Evolutionary conservation across 164 flowering plant genomes (phyloP).

Genomic region (Paratinospora sagittata): DNA sequence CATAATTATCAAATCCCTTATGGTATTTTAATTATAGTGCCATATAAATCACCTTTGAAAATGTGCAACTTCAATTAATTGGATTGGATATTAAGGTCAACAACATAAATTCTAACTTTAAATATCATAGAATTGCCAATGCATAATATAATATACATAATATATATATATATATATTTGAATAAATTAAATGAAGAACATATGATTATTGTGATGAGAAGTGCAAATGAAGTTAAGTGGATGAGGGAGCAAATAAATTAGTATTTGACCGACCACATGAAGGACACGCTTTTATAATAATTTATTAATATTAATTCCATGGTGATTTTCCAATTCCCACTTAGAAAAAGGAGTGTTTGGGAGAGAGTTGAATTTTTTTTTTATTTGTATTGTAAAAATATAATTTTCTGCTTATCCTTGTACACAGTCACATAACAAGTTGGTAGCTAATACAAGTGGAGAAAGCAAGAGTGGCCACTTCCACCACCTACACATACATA

Average conservation of each 20-base stretch:
- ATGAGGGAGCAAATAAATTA: conserved; percentile 11
- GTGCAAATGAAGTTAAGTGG: conserved; percentile 3
- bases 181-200: background rate
- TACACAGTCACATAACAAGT: conserved; percentile 2
- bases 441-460: conserved; percentile 23
- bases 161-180: no score
- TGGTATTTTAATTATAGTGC: no score
- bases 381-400: background rate
- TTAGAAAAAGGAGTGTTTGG: background rate
- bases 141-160: no score
- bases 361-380: background rate
- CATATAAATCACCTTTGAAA: no score
- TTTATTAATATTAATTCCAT: conserved; percentile 3
- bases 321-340: conserved; percentile 11
- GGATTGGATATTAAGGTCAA: no score
- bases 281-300: conserved; percentile 9
- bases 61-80: no score
- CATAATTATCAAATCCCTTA: no score
- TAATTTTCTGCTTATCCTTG: conserved; percentile 22
- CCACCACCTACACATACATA: background rate
- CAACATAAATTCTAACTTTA: no score
- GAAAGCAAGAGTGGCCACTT: conserved; percentile 21
- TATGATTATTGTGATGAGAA: background rate
- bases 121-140: no score
- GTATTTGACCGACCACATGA: conserved; percentile 26